phyloP scores from a whole-genome alignment of 148 eudicot species.

The Silene latifolia region DNA sequence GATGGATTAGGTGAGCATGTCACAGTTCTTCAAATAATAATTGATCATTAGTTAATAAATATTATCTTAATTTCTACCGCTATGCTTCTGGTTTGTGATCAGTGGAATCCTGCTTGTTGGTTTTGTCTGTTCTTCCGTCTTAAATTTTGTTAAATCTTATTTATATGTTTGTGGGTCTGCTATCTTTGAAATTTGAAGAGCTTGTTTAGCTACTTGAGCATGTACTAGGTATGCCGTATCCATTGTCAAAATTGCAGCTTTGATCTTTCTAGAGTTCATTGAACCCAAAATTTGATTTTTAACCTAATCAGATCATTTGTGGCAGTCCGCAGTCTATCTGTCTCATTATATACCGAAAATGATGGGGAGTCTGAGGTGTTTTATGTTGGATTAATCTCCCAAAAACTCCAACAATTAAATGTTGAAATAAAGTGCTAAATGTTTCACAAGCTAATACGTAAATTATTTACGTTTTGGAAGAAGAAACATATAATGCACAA shows the following conservation, averaged over 20 bases:
- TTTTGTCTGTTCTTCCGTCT: conserved; percentile 17
- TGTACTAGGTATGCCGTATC: background rate
- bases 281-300: background rate
- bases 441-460: too few relatives aligned
- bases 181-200: background rate
- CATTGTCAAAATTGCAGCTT: conserved; percentile 4
- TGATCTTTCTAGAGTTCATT: background rate
- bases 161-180: conserved; percentile 11
- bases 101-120: conserved; percentile 17
- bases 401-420: too few relatives aligned
- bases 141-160: background rate
- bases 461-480: too few relatives aligned
- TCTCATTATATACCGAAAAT: too few relatives aligned
- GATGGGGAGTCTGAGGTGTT: background rate
- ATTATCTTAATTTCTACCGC: conserved; percentile 2
- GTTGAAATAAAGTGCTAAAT: too few relatives aligned
- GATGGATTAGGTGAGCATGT: conserved; percentile 28
- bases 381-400: too few relatives aligned
- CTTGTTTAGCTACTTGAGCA: conserved; percentile 1
- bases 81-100: background rate
- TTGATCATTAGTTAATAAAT: conserved; percentile 7
- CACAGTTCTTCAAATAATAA: conserved; percentile 5
- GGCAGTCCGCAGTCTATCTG: background rate
- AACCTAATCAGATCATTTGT: background rate
- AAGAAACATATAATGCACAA: too few relatives aligned